Evolutionary conservation across 139 green algal genomes (phyloP).

Genomic region (Edaphochlamys debaryana): DNA sequence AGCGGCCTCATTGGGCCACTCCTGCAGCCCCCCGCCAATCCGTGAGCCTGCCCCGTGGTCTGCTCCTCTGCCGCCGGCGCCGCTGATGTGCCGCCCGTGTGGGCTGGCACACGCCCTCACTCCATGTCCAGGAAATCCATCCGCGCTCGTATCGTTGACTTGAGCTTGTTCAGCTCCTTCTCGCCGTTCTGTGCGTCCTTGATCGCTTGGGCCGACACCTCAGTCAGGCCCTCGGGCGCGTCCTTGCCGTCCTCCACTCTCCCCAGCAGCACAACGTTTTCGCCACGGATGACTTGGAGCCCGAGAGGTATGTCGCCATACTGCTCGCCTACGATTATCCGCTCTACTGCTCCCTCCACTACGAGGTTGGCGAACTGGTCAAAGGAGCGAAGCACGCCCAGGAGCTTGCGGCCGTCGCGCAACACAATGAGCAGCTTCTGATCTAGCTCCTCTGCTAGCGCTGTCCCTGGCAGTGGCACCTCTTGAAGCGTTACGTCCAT

Average conservation of each 20-base stretch:
- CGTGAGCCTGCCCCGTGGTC: too few relatives aligned
- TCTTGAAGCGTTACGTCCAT: slow-evolving; percentile 37
- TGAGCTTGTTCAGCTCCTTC: slow-evolving; percentile 78
- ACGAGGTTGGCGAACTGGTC: slow-evolving; percentile 90
- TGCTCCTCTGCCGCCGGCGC: too few relatives aligned
- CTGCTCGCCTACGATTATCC: slow-evolving; percentile 81
- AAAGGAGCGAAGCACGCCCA: slow-evolving; percentile 73
- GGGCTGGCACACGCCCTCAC: background rate
- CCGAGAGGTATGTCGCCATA: slow-evolving; percentile 85
- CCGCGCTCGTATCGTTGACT: slow-evolving; percentile 76
- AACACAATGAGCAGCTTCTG: slow-evolving; percentile 74
- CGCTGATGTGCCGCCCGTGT: too few relatives aligned
- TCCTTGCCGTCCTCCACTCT: slow-evolving; percentile 73
- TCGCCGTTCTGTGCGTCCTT: slow-evolving; percentile 71
- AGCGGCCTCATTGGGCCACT: too few relatives aligned
- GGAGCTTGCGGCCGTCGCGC: slow-evolving; percentile 72
- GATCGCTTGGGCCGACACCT: slow-evolving; percentile 72
- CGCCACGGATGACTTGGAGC: slow-evolving; percentile 72
- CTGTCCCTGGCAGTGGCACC: slow-evolving; percentile 67
- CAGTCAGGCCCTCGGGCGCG: slow-evolving; percentile 64
- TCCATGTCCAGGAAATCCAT: slow-evolving; percentile 80
- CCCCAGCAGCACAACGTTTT: slow-evolving; percentile 93
- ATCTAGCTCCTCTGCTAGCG: slow-evolving; percentile 78
- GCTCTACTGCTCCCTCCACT: slow-evolving; percentile 75
- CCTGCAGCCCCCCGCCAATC: too few relatives aligned